Evolutionary conservation across 2,329 filamentous ascomycete species (phyloP).

Genomic region (Nakataea oryzae): DNA sequence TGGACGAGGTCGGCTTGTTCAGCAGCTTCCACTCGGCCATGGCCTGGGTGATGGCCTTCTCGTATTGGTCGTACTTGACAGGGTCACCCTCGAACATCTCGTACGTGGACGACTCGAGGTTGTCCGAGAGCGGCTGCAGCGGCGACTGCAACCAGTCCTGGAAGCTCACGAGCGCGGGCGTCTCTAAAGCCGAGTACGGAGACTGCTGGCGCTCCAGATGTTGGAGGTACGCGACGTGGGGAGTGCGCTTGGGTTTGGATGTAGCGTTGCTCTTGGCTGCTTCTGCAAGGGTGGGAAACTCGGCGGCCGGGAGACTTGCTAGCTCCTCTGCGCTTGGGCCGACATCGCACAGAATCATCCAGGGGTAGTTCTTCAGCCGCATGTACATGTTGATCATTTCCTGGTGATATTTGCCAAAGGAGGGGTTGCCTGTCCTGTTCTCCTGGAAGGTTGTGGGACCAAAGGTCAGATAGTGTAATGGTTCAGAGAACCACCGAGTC

Average conservation of each 20-base stretch:
- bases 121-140: conserved; percentile 88
- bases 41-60: conserved; percentile 71
- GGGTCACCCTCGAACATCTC: conserved; percentile 98
- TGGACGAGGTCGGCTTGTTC: conserved; percentile 63
- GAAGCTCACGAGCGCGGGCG: conserved; percentile 43
- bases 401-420: conserved; percentile 52
- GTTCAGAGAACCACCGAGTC: conserved; percentile 60
- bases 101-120: conserved; percentile 93
- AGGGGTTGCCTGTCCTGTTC: conserved; percentile 51
- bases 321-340: conserved; percentile 33
- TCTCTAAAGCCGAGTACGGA: conserved; percentile 40
- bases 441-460: conserved; percentile 41
- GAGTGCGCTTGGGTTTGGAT: conserved; percentile 14
- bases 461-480: conserved; percentile 51
- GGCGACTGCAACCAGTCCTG: conserved; percentile 96
- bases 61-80: conserved; percentile 95
- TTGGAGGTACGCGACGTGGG: conserved; percentile 68
- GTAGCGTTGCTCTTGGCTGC: conserved; percentile 24
- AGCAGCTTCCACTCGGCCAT: conserved; percentile 68
- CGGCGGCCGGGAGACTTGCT: conserved; percentile 23
- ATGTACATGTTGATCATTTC: conserved; percentile 51
- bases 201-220: conserved; percentile 78
- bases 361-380: conserved; percentile 52
- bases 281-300: conserved; percentile 64
- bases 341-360: conserved; percentile 52